These are phyloP conservation scores for Cryomyces antarcticus DNA, from an alignment of 495 filamentous ascomycete species.

Conservation along the genomic window DNA sequence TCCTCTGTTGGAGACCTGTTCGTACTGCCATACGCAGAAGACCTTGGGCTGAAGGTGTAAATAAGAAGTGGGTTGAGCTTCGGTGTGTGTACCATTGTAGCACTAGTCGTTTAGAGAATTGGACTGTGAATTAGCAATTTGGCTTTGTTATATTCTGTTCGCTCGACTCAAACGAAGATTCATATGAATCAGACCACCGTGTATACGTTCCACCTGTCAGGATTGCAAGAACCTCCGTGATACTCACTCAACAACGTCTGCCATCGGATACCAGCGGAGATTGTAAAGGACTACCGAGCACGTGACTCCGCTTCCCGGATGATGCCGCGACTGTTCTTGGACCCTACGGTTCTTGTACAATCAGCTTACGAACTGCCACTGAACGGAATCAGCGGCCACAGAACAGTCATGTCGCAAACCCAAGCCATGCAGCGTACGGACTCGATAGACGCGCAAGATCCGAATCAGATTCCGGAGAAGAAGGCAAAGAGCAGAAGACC, in stretches of 20 bases:
- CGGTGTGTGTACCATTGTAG: not conserved
- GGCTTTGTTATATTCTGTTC: too few species aligned
- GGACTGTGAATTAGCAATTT: too few species aligned
- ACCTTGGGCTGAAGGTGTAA: slow-evolving; percentile 86
- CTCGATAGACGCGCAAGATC: slow-evolving; percentile 25
- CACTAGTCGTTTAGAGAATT: not conserved
- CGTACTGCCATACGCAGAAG: slow-evolving; percentile 78
- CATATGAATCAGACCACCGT: too few species aligned
- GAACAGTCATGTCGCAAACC: slow-evolving; percentile 16
- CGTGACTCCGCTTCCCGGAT: too few species aligned
- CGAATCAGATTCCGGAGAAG: slow-evolving; percentile 31
- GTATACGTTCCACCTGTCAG: too few species aligned
- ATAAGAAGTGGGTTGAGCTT: slow-evolving; percentile 8
- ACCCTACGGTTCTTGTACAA: too few species aligned
- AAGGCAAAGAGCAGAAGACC: slow-evolving; percentile 74
- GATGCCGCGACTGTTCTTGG: too few species aligned
- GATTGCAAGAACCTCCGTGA: too few species aligned
- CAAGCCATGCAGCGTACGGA: slow-evolving; percentile 15
- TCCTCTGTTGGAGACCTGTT: slow-evolving; percentile 74
- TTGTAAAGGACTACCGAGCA: too few species aligned
- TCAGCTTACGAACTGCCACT: not conserved
- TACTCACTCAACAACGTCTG: too few species aligned
- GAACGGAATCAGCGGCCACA: not conserved
- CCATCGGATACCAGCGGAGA: too few species aligned
- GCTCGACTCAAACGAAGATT: too few species aligned